Evolutionary conservation across 345 rosid species (phyloP), one percentile per base, ranked within the genome.

Genomic region (Anastatica hierochuntica): DNA sequence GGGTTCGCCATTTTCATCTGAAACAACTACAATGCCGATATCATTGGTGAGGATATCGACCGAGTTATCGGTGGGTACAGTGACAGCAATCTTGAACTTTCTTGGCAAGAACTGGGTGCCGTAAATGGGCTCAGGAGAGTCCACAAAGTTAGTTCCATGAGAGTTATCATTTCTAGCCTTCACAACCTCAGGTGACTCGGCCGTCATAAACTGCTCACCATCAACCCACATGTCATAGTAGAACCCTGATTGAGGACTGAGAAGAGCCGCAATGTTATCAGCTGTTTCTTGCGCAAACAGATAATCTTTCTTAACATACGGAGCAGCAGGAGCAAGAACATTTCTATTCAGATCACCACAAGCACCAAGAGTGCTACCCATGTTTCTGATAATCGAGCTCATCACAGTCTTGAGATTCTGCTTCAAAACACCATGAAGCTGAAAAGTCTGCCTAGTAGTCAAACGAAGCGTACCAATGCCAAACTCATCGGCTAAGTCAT

Each of bases 191-290:
- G 90, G 90, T 60, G 98, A 79, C 61, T 88, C 97, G 14, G 96
- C 88, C 3, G 95, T 63, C 82, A 86, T 53, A 51, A 92, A 40
- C 74, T 80, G 78, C 76, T 92, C 97, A n/a, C 98, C 98, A 76
- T 92, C 84, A 71, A 92, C 97, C 98, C 98, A 92, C 83, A 92
- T 84, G 67, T 92, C 98, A 60, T 85, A 92, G 64, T 92, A 92
- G 62, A 92, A 92, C 46, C 98, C 98, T 2, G 97, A 92, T 69
- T 85, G 97, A 11, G 98, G 98, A 56, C 94, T 73, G 13, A 92
- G 81, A 11, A 92, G 79, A 0, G 97, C 74, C 43, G 99, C 99
- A 59, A 85, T 85, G 29, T 88, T 71, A 14, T 94, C 97, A 8
- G 99, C 97, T 12, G 99, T 94, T 69, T 80, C 54, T 64, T 88